Conservation (phyloP, 768 basidiomycete species). For the Amanita pseudoporphyria region DNA sequence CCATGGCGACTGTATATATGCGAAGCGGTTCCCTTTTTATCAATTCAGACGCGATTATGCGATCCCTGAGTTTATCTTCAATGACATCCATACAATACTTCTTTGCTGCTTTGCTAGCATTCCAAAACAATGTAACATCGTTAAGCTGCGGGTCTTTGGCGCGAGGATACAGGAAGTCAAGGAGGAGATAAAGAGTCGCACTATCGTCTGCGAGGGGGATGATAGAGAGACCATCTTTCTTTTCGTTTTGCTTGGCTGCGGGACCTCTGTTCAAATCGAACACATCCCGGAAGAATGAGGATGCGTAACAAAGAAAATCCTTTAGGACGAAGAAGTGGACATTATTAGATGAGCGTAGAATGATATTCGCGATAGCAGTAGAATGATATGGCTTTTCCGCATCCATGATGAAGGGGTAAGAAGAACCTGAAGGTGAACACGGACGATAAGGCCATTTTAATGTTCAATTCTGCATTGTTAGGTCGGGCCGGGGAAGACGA, state of each 20-base stretch:
- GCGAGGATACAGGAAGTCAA: constrained; percentile 6
- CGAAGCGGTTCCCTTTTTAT: background rate
- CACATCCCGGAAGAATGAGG: constrained; percentile 24
- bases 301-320: constrained; percentile 18
- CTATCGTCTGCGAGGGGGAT: constrained; percentile 11
- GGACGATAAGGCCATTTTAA: too few species aligned
- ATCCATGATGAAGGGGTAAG: too few species aligned
- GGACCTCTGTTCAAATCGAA: constrained; percentile 14
- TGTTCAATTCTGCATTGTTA: too few species aligned
- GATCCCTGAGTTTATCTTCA: background rate
- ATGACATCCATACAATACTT: constrained; percentile 3
- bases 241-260: background rate
- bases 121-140: background rate
- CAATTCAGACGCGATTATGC: background rate
- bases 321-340: constrained; percentile 21
- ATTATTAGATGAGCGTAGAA: constrained; percentile 19
- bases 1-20: background rate
- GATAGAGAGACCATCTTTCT: background rate
- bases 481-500: too few species aligned
- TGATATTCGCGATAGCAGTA: background rate
- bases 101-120: background rate
- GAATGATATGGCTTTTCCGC: background rate
- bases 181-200: constrained; percentile 7
- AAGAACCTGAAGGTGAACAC: too few species aligned
- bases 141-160: background rate